Conservation (phyloP, 768 basidiomycete species). For the Pholiota molesta region DNA sequence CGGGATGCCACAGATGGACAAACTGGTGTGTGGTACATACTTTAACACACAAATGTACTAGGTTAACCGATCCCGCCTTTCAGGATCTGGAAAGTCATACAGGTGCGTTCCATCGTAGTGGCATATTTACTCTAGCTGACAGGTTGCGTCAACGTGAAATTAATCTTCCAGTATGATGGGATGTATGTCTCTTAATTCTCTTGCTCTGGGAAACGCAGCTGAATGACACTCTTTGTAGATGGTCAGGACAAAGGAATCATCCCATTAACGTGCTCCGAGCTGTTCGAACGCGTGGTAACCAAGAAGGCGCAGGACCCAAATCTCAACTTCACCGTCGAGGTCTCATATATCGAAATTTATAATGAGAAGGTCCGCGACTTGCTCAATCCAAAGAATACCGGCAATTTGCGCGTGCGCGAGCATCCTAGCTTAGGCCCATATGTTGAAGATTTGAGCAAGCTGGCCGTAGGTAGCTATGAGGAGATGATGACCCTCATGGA, state of each 20-base stretch:
- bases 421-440: conserved; percentile 97
- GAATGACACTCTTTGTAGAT: conserved; percentile 47
- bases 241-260: conserved; percentile 97
- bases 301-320: conserved; percentile 68
- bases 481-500: conserved; percentile 99
- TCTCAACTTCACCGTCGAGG: conserved; percentile 88
- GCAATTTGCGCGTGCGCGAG: conserved; percentile 95
- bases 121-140: not conserved
- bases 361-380: conserved; percentile 98
- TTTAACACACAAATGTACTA: not conserved
- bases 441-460: conserved; percentile 95
- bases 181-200: conserved; percentile 55
- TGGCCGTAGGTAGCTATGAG: conserved; percentile 87
- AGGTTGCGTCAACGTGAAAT: not conserved
- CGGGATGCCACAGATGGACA: conserved; percentile 60
- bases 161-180: conserved; percentile 84
- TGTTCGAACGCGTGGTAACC: conserved; percentile 80
- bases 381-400: conserved; percentile 95
- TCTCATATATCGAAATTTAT: conserved; percentile 99
- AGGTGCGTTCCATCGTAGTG: conserved; percentile 51
- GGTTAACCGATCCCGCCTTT: conserved; percentile 7
- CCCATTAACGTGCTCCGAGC: conserved; percentile 90
- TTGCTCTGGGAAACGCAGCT: not conserved
- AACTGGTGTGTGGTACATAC: conserved; percentile 62
- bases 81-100: conserved; percentile 92